Base-by-base conservation (phyloP, 352 stramenopile species). In the Phytophthora palmivora region DNA sequence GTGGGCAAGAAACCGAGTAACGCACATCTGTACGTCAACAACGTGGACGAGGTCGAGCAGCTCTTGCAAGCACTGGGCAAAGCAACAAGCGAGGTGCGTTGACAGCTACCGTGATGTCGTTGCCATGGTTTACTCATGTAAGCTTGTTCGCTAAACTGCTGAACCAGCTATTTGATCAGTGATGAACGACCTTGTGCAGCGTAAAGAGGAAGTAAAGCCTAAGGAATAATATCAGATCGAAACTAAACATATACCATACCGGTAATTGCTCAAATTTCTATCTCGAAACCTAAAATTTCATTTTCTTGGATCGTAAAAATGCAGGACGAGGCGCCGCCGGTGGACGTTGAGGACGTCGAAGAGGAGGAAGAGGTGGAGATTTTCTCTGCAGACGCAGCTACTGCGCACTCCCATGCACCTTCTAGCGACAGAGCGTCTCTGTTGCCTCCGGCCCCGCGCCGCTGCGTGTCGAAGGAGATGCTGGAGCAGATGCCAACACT, bases 1-100 rank as follows among this genome's bases (percentile, higher is more conserved):
- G 92, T 98, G 39, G 92, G 92, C 24, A 97, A 96, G 73, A 97
- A 97, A 46, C 88, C 91, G 7, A 96, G 86, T 38, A 87, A 96
- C 65, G 91, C 91, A 33, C 86, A 94, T 64, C 58, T 96, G 38
- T 97, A 96, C 64, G 71, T 97, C 34, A 94, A 97, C 76, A 92
- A 95, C 49, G 87, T 93, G 26, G 78, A 85, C 37, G 89, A 97
- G 26, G 89, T 97, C 9, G 84, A 96, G 59, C 69, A 88, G 48
- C 67, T 97, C 21, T 69, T 97, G 44, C 63, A 88, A 54, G 73
- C 84, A 30, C 67, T 95, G 22, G 72, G 78, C 28, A 56, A 81
- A 42, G 56, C 60, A 19, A 74, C 55, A 36, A 38, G 33, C 19
- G 48, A 68, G 60, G 64, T 76, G 53, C 44, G 68, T 54, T 47